Percentiles rank a stretch among this genome's conserved stretches.
Evolutionary conservation across 2,329 filamentous ascomycete genomes (phyloP).

Genomic region (Colletotrichum nymphaeae): DNA sequence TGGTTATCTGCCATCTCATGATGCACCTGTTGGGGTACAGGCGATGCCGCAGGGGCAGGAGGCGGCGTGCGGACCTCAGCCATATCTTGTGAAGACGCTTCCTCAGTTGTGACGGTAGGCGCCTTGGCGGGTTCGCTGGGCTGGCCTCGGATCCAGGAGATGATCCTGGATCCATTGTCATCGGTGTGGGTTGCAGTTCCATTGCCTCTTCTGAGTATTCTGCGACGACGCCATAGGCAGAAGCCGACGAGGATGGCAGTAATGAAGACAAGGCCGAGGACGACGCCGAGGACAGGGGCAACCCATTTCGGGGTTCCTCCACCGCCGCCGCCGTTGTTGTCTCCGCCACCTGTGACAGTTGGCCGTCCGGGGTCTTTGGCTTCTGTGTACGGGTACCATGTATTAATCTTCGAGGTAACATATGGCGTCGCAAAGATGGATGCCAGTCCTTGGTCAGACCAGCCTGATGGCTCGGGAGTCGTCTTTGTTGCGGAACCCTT

Average conservation of each 20-base stretch:
- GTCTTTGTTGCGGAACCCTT: slow-evolving; percentile 78
- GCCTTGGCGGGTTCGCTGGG: slow-evolving; percentile 52
- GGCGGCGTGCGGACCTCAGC: slow-evolving; percentile 45
- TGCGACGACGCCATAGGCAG: slow-evolving; percentile 64
- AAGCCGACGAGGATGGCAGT: slow-evolving; percentile 62
- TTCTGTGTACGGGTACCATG: slow-evolving; percentile 70
- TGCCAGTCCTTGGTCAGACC: slow-evolving; percentile 60
- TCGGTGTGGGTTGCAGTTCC: slow-evolving; percentile 55
- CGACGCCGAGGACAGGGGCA: slow-evolving; percentile 70
- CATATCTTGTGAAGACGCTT: slow-evolving; percentile 53
- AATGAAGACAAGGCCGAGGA: slow-evolving; percentile 68
- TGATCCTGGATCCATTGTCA: slow-evolving; percentile 59
- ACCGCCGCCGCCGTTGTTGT: slow-evolving; percentile 37
- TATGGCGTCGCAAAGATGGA: slow-evolving; percentile 68
- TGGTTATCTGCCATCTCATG: slow-evolving; percentile 57
- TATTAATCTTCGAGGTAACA: slow-evolving; percentile 64
- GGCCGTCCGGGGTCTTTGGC: slow-evolving; percentile 43
- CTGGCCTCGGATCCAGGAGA: slow-evolving; percentile 64
- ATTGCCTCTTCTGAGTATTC: slow-evolving; percentile 50
- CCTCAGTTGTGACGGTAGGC: slow-evolving; percentile 57
- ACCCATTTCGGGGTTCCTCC: slow-evolving; percentile 65
- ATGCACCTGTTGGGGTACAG: slow-evolving; percentile 19
- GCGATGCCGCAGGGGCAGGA: slow-evolving; percentile 31
- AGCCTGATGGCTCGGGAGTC: slow-evolving; percentile 69
- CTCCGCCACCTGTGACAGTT: slow-evolving; percentile 24